Percentiles rank a stretch among this genome's conserved stretches.
Evolutionary conservation across 2,329 filamentous ascomycete species (phyloP).

Genomic region (Neoarthrinium moseri): DNA sequence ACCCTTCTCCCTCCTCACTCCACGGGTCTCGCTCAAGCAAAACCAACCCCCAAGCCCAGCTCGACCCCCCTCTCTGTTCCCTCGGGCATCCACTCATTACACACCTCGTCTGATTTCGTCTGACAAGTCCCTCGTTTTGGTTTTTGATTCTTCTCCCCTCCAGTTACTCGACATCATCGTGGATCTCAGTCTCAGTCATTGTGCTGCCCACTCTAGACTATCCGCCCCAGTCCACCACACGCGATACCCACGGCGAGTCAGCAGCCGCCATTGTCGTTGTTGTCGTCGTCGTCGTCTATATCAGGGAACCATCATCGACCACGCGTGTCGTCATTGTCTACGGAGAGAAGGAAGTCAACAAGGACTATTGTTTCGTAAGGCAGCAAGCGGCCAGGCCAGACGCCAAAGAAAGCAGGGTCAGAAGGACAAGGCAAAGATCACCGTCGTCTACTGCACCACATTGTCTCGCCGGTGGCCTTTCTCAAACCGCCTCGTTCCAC

Average conservation of each 20-base stretch:
- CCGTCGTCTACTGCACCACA: neutral
- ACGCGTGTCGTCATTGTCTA: neutral
- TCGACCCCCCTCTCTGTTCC: conserved; percentile 5
- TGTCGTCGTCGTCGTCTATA: neutral
- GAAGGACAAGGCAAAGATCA: neutral
- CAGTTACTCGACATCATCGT: neutral
- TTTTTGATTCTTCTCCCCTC: conserved; percentile 11
- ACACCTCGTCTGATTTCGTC: conserved; percentile 14
- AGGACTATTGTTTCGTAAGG: neutral
- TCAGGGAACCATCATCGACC: neutral
- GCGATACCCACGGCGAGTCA: neutral
- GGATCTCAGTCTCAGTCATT: neutral
- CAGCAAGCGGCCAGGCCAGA: neutral
- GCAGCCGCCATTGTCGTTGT: neutral
- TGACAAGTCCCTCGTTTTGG: conserved; percentile 12
- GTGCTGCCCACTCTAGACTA: neutral
- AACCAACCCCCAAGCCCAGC: conserved; percentile 9
- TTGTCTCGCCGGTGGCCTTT: neutral
- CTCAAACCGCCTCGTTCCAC: neutral
- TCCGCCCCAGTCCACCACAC: neutral
- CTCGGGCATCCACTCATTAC: conserved; percentile 14
- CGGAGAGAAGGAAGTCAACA: neutral
- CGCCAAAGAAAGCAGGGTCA: conserved; percentile 1
- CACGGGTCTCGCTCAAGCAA: conserved; percentile 6
- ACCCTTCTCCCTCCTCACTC: conserved; percentile 4